phyloP scores from a whole-genome alignment of 495 filamentous ascomycete species.

The Hypoxylon trugodes region DNA sequence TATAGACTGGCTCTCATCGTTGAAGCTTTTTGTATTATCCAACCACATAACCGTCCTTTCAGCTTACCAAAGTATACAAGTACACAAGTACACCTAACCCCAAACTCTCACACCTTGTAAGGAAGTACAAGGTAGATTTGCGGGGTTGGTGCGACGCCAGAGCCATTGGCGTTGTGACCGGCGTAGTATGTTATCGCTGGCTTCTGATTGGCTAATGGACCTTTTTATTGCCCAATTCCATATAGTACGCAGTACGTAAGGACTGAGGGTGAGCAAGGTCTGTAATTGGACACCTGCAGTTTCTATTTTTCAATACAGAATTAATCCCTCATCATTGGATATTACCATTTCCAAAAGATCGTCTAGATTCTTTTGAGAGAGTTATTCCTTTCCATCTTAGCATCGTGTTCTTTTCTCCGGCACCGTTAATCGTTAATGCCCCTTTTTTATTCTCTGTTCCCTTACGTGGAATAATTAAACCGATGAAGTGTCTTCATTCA shows the following conservation, averaged over 20 bases:
- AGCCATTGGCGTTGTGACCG: slow-evolving; percentile 14
- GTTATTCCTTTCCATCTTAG: slow-evolving; percentile 2
- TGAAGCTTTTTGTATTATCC: not conserved
- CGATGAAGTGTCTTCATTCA: slow-evolving; percentile 4
- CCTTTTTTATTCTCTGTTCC: slow-evolving; percentile 12
- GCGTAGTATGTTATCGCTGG: slow-evolving; percentile 29
- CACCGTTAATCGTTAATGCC: not conserved
- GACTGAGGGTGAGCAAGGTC: slow-evolving; percentile 11
- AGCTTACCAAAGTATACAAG: slow-evolving; percentile 17
- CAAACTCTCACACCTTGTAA: slow-evolving; percentile 15
- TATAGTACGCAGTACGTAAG: slow-evolving; percentile 40
- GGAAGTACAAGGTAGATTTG: slow-evolving; percentile 30
- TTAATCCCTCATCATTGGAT: slow-evolving; percentile 29
- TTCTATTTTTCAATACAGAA: slow-evolving; percentile 12
- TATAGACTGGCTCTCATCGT: slow-evolving; percentile 13
- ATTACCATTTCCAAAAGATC: slow-evolving; percentile 6
- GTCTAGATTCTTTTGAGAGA: not conserved
- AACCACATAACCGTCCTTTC: slow-evolving; percentile 26
- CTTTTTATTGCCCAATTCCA: slow-evolving; percentile 39
- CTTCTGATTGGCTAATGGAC: slow-evolving; percentile 19
- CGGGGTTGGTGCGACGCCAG: slow-evolving; percentile 36
- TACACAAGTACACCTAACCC: slow-evolving; percentile 11
- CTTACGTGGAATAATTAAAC: slow-evolving; percentile 31
- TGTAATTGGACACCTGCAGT: slow-evolving; percentile 16
- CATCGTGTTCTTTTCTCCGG: not conserved